Conservation (phyloP, 1,139 yeast species). For the Wickerhamiella infanticola region DNA sequence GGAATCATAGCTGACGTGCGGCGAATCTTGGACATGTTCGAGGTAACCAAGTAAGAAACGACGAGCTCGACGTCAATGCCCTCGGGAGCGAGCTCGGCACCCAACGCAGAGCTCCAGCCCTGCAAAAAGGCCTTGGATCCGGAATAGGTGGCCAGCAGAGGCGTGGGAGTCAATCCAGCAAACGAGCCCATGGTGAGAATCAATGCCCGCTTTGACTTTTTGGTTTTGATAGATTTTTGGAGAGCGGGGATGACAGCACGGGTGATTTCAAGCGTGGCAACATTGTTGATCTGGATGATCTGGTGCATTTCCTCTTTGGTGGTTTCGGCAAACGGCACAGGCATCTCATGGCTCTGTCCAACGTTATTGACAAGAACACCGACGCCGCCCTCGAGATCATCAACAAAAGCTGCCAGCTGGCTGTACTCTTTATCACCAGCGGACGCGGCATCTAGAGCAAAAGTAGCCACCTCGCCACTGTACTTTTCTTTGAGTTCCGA, state of each 20-base stretch:
- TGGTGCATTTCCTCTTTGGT: conserved; percentile 52
- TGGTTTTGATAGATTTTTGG: conserved; percentile 34
- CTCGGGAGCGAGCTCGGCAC: conserved; percentile 61
- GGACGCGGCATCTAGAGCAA: conserved; percentile 66
- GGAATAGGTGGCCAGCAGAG: conserved; percentile 81
- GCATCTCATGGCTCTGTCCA: conserved; percentile 88
- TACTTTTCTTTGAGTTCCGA: conserved; percentile 44
- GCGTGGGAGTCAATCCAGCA: conserved; percentile 88
- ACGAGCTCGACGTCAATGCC: conserved; percentile 76
- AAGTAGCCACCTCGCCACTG: conserved; percentile 44
- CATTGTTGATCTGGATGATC: conserved; percentile 73
- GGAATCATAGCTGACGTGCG: conserved; percentile 66
- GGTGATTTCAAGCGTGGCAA: conserved; percentile 73
- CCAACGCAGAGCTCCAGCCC: conserved; percentile 77
- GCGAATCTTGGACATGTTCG: conserved; percentile 89
- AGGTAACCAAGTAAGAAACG: conserved; percentile 81
- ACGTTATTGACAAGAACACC: conserved; percentile 79
- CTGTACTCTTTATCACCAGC: conserved; percentile 41
- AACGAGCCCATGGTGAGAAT: conserved; percentile 93
- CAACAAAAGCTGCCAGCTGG: conserved; percentile 34
- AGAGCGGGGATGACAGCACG: conserved; percentile 59
- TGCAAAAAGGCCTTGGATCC: conserved; percentile 95
- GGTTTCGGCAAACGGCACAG: conserved; percentile 84
- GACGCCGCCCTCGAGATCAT: conserved; percentile 30
- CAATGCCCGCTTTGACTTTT: conserved; percentile 34